These are phyloP conservation scores for Aspergillus sp. DNA, from an alignment of 2,329 filamentous ascomycete genomes.

Conservation along the genomic window DNA sequence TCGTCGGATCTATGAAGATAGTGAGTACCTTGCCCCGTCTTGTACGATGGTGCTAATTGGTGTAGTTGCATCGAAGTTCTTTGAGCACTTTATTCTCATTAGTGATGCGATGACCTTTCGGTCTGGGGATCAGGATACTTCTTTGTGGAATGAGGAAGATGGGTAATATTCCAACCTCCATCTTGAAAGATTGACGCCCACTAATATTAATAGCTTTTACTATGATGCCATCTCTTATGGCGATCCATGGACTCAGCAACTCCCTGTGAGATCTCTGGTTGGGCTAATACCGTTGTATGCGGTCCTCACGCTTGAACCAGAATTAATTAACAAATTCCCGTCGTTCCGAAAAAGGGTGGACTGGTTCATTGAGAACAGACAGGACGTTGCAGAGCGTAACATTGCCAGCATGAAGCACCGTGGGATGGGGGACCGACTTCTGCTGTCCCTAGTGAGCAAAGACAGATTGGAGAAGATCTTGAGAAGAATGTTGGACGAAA, in stretches of 20 bases:
- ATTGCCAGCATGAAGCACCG: conserved; percentile 88
- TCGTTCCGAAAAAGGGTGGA: conserved; percentile 87
- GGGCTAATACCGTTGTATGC: conserved; percentile 90
- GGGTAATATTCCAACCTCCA: conserved; percentile 33
- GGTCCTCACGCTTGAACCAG: conserved; percentile 83
- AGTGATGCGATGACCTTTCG: conserved; percentile 94
- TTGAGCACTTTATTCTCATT: conserved; percentile 97
- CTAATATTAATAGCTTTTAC: conserved; percentile 59
- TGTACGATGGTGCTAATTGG: conserved; percentile 3
- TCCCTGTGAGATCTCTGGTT: conserved; percentile 85
- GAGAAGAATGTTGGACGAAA: conserved; percentile 83
- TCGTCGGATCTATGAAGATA: conserved; percentile 87
- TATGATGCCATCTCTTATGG: conserved; percentile 98
- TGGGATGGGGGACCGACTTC: conserved; percentile 79
- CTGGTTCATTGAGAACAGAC: conserved; percentile 86
- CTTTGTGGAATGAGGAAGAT: conserved; percentile 92
- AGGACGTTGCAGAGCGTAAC: conserved; percentile 82
- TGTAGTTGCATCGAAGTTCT: conserved; percentile 86
- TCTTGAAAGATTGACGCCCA: neutral
- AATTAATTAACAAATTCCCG: conserved; percentile 84
- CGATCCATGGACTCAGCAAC: conserved; percentile 83
- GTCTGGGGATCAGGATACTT: conserved; percentile 62
- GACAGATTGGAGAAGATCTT: conserved; percentile 86
- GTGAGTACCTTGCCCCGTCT: conserved; percentile 14
- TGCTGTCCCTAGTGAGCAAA: conserved; percentile 85